A percentile compares a stretch with the other conserved stretches of the same genome.
phyloP scores from a whole-genome alignment of 164 flowering plant species.

The Stephania cephalantha region DNA sequence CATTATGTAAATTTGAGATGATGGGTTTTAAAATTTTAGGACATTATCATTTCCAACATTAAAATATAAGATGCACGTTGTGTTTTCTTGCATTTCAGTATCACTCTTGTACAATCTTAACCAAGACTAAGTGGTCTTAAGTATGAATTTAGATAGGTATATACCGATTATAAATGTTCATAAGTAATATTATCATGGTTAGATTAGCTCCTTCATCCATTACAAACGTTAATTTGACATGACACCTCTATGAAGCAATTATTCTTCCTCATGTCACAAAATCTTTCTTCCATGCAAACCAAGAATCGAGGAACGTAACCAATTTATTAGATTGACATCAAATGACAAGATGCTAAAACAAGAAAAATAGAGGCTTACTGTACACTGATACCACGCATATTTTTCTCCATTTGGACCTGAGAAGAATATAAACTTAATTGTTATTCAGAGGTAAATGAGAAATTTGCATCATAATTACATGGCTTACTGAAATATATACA shows the following conservation, averaged over 20 bases:
- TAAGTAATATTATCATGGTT: background rate
- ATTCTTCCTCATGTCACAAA: background rate
- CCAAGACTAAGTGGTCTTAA: background rate
- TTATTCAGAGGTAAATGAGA: background rate
- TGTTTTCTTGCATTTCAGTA: background rate
- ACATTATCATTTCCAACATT: background rate
- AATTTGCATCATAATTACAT: background rate
- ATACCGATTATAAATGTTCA: no score
- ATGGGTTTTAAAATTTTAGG: background rate
- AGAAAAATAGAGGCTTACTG: slow-evolving; percentile 44
- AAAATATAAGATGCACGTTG: background rate
- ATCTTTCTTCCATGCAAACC: background rate
- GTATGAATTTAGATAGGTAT: background rate
- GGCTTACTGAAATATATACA: background rate
- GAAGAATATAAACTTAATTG: slow-evolving; percentile 4
- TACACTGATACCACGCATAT: slow-evolving; percentile 99
- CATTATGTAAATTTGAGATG: background rate
- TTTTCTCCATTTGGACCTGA: slow-evolving; percentile 94
- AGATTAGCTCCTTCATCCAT: background rate
- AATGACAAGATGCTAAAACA: background rate
- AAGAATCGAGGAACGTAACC: background rate
- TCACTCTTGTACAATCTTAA: background rate
- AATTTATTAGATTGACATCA: background rate
- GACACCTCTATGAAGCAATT: background rate
- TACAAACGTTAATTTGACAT: background rate